These are phyloP conservation scores for Exophiala lecanii-corni DNA, from an alignment of 2,329 filamentous ascomycete genomes.

Conservation along the genomic window DNA sequence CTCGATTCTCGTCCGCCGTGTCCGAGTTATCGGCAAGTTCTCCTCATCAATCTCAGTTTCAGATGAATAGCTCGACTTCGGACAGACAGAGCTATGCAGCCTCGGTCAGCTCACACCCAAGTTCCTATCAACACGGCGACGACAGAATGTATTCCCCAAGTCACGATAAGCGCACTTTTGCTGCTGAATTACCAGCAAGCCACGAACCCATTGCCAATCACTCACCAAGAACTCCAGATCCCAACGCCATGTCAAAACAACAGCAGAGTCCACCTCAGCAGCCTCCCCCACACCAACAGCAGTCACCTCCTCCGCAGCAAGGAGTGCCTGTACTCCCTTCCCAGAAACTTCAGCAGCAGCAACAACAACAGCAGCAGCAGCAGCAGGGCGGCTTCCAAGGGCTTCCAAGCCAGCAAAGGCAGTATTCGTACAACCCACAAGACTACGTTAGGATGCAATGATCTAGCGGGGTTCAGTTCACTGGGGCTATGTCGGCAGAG, in stretches of 20 bases:
- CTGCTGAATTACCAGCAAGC: slow-evolving; percentile 15
- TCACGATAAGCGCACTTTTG: slow-evolving; percentile 17
- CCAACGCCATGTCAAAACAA: background rate
- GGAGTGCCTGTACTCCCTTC: no score
- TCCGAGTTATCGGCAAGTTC: slow-evolving; percentile 19
- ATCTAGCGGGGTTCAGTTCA: background rate
- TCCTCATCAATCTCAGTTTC: slow-evolving; percentile 14
- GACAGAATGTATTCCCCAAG: slow-evolving; percentile 13
- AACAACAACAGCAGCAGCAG: slow-evolving; percentile 8
- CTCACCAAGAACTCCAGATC: slow-evolving; percentile 14
- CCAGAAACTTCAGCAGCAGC: slow-evolving; percentile 8
- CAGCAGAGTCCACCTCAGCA: background rate
- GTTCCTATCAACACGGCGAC: slow-evolving; percentile 10
- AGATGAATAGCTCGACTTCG: slow-evolving; percentile 11
- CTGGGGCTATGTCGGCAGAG: no score
- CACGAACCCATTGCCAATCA: slow-evolving; percentile 3
- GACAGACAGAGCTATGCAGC: slow-evolving; percentile 20
- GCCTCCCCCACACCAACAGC: background rate
- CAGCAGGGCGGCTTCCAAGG: slow-evolving; percentile 6
- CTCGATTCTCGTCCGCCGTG: slow-evolving; percentile 14
- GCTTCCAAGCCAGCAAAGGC: background rate
- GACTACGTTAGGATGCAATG: background rate
- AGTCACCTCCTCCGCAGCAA: no score
- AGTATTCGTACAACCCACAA: background rate
- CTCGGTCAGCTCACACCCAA: slow-evolving; percentile 18